Percentiles rank a stretch among this genome's conserved stretches.
phyloP scores from a whole-genome alignment of 2,329 filamentous ascomycete genomes.

The Hypoxylon sp. region DNA sequence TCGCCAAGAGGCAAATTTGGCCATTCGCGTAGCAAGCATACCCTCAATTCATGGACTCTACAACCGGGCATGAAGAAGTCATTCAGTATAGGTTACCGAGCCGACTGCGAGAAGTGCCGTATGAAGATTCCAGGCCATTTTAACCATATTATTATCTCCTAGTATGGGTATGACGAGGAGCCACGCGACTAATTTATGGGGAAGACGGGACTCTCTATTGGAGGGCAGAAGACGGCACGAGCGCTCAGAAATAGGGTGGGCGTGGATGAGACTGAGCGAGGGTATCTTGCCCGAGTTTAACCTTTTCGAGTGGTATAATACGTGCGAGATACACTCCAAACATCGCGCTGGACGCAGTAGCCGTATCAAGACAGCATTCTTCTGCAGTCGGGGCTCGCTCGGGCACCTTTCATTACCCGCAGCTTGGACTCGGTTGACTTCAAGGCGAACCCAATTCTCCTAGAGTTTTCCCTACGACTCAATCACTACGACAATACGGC shows the following conservation, averaged over 20 bases:
- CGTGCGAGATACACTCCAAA: background rate
- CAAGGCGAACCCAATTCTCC: background rate
- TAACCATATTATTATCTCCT: slow-evolving; percentile 81
- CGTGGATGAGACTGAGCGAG: background rate
- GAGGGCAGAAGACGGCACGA: slow-evolving; percentile 3
- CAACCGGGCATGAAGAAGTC: slow-evolving; percentile 77
- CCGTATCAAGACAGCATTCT: background rate
- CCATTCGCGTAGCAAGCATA: slow-evolving; percentile 72
- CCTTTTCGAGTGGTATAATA: background rate
- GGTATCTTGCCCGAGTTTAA: background rate
- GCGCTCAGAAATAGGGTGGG: background rate
- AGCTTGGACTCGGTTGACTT: background rate
- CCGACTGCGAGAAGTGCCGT: slow-evolving; percentile 84
- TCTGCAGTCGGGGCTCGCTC: background rate
- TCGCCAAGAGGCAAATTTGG: slow-evolving; percentile 67
- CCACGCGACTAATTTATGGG: slow-evolving; percentile 28
- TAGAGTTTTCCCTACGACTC: background rate
- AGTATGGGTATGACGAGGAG: slow-evolving; percentile 52
- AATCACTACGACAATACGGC: slow-evolving; percentile 2
- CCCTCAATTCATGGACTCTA: slow-evolving; percentile 72
- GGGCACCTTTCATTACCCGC: background rate
- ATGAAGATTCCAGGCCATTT: slow-evolving; percentile 84
- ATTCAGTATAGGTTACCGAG: slow-evolving; percentile 83
- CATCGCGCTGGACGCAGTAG: background rate
- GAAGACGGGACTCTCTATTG: background rate